These are phyloP conservation scores for Phalaenopsis hybrid DNA, from an alignment of 116 monocot genomes.

Conservation along the genomic window DNA sequence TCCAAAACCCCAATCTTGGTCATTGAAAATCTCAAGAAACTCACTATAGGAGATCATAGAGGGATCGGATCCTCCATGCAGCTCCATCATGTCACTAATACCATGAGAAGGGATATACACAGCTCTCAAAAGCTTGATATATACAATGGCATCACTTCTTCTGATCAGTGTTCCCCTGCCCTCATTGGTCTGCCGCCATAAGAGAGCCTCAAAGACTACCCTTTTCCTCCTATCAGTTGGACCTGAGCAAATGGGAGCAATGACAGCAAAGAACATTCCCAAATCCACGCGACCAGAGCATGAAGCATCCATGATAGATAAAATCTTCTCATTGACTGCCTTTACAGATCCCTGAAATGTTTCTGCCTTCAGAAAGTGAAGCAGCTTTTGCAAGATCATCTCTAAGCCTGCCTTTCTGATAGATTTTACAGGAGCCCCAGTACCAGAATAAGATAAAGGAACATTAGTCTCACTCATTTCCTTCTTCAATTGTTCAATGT, in stretches of 20 bases:
- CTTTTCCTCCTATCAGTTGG: conserved; percentile 62
- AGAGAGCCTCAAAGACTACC: conserved; percentile 73
- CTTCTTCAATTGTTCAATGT: conserved; percentile 64
- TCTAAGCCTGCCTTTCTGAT: conserved; percentile 92
- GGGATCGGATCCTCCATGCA: conserved; percentile 68
- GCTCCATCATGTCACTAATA: conserved; percentile 72
- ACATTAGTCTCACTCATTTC: conserved; percentile 80
- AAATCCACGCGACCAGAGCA: conserved; percentile 83
- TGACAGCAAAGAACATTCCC: conserved; percentile 82
- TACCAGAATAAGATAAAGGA: conserved; percentile 79
- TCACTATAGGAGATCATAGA: conserved; percentile 70
- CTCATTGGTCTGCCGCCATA: conserved; percentile 71
- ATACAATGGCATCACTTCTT: conserved; percentile 58
- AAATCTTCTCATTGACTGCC: conserved; percentile 80
- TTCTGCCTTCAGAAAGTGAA: conserved; percentile 75
- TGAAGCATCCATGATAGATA: conserved; percentile 78
- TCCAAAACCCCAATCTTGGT: conserved; percentile 95
- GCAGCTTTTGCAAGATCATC: conserved; percentile 67
- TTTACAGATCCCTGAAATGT: conserved; percentile 85
- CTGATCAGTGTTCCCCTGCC: conserved; percentile 42
- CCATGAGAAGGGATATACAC: conserved; percentile 87
- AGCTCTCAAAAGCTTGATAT: conserved; percentile 75
- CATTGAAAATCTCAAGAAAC: conserved; percentile 93
- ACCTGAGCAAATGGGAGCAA: conserved; percentile 78
- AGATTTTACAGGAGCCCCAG: conserved; percentile 72